Percentiles rank a stretch among this genome's conserved stretches.
phyloP scores from a whole-genome alignment of 148 eudicot species.

The Salicornia ramosissima region DNA sequence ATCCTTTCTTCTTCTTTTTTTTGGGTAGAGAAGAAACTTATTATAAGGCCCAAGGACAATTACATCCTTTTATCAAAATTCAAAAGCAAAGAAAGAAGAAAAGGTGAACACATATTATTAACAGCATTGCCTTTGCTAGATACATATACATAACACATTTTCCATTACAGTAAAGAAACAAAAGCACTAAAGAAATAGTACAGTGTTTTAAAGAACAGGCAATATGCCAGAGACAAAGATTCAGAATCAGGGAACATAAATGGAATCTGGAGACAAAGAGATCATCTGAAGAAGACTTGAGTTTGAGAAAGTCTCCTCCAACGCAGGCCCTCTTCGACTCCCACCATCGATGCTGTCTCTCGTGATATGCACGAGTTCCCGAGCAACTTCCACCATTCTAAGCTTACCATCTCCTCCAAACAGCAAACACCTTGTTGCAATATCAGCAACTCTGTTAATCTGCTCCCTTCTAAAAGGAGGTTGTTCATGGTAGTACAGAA shows the following conservation, averaged over 20 bases:
- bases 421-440: slow-evolving; percentile 68
- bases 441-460: slow-evolving; percentile 64
- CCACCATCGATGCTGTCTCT: slow-evolving; percentile 46
- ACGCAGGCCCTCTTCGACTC: slow-evolving; percentile 47
- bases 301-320: slow-evolving; percentile 80
- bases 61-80: no score
- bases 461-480: slow-evolving; percentile 52
- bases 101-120: no score
- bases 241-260: slow-evolving; percentile 46
- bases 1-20: no score
- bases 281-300: slow-evolving; percentile 92
- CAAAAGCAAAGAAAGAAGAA: no score
- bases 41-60: no score
- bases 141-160: slow-evolving; percentile 21
- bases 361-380: slow-evolving; percentile 50
- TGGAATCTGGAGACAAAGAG: slow-evolving; percentile 85
- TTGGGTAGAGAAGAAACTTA: no score
- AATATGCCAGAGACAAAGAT: background rate
- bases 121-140: slow-evolving; percentile 6
- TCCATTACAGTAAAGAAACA: slow-evolving; percentile 14
- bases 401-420: slow-evolving; percentile 70
- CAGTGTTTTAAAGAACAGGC: background rate
- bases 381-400: slow-evolving; percentile 61
- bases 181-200: slow-evolving; percentile 6
- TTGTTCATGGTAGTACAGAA: slow-evolving; percentile 68